These are phyloP conservation scores for Citrus glauca DNA, from an alignment of 345 rosid species.

Conservation along the genomic window DNA sequence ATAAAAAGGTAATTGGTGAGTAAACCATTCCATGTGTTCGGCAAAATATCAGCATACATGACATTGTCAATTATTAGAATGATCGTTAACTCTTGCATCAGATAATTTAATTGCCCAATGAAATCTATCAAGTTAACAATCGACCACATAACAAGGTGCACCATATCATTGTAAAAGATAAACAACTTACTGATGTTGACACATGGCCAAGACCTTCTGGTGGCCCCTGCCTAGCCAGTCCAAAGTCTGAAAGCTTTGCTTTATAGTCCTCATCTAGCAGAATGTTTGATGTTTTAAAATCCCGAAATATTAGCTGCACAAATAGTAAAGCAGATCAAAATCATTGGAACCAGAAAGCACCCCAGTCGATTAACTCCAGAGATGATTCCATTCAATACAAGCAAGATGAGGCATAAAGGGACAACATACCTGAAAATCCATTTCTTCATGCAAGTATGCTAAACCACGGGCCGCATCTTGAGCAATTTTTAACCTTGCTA, in stretches of 20 bases:
- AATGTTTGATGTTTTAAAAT: constrained; percentile 85
- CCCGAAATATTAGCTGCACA: constrained; percentile 81
- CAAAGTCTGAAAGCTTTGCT: constrained; percentile 96
- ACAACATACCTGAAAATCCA: constrained; percentile 77
- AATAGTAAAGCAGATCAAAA: constrained; percentile 11
- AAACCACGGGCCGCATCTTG: constrained; percentile 93
- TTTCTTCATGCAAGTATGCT: constrained; percentile 93
- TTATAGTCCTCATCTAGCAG: constrained; percentile 79
- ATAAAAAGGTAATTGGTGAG: neutral
- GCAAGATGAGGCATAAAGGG: neutral
- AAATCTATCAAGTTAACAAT: neutral
- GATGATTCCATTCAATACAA: neutral
- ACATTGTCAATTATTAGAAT: neutral
- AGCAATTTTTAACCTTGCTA: constrained; percentile 67
- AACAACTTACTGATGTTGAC: constrained; percentile 73
- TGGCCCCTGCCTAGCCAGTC: constrained; percentile 94
- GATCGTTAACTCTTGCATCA: neutral
- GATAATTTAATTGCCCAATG: neutral
- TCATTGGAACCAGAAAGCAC: neutral
- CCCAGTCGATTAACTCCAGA: neutral
- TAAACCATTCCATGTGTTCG: neutral
- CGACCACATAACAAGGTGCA: neutral
- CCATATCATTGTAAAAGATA: neutral
- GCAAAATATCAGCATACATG: neutral
- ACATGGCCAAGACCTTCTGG: constrained; percentile 83